These are phyloP conservation scores for Quaeritorhiza haematococci DNA, from an alignment of 371 early-diverging fungal genomes.

Conservation along the genomic window DNA sequence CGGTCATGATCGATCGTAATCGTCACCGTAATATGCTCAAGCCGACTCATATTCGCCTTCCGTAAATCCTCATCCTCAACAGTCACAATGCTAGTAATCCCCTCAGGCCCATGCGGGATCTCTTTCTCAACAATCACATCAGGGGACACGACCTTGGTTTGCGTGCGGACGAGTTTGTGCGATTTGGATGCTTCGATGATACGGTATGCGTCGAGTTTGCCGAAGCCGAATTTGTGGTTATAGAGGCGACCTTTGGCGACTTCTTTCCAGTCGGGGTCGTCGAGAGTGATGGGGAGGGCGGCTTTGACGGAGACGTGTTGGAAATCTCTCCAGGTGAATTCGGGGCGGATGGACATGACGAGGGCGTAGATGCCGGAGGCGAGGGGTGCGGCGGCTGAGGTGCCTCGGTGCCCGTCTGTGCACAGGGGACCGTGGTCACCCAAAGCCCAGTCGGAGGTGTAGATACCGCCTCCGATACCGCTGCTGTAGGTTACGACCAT, in stretches of 20 bases:
- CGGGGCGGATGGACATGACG: constrained; percentile 72
- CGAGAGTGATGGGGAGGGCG: constrained; percentile 66
- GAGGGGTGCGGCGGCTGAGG: constrained; percentile 95
- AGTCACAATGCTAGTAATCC: not conserved
- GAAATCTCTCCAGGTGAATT: constrained; percentile 88
- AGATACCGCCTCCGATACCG: constrained; percentile 67
- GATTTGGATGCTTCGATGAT: constrained; percentile 76
- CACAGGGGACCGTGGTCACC: constrained; percentile 58
- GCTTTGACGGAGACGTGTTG: constrained; percentile 78
- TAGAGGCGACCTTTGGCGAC: constrained; percentile 53
- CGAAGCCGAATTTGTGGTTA: constrained; percentile 89
- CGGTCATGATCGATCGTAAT: constrained; percentile 72
- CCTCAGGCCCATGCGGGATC: constrained; percentile 50
- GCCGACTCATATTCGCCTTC: constrained; percentile 40
- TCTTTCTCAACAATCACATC: constrained; percentile 38
- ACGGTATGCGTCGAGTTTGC: constrained; percentile 78
- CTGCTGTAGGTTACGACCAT: constrained; percentile 79
- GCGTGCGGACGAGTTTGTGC: constrained; percentile 58
- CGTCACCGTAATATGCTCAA: constrained; percentile 87
- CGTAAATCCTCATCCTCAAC: constrained; percentile 30
- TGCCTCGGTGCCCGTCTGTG: constrained; percentile 82
- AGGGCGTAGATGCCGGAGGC: constrained; percentile 92
- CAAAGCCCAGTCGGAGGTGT: constrained; percentile 69
- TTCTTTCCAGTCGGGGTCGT: constrained; percentile 32
- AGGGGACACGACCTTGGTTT: constrained; percentile 48